Evolutionary conservation across 805 yeast genomes (phyloP).

Genomic region (Candida easanensis): DNA sequence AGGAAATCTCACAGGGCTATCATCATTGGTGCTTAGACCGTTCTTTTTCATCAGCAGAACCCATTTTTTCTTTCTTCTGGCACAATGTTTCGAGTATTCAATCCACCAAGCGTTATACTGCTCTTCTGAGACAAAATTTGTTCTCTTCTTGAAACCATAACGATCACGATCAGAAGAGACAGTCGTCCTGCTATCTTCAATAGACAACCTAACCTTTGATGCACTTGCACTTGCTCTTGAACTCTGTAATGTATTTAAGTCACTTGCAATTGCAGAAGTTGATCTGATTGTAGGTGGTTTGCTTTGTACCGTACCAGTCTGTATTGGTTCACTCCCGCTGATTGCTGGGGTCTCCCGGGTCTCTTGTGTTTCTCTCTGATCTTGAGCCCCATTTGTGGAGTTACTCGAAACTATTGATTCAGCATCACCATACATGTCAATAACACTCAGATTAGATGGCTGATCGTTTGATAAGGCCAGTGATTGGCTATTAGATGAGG

Average conservation of each 20-base stretch:
- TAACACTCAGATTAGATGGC: conserved; percentile 32
- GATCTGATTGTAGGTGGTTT: not conserved
- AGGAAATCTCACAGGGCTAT: conserved; percentile 66
- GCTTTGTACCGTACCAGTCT: not conserved
- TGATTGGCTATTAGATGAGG: not conserved
- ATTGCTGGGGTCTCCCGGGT: not conserved
- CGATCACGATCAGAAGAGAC: conserved; percentile 47
- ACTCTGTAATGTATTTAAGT: conserved; percentile 9
- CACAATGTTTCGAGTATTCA: conserved; percentile 59
- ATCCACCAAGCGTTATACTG: conserved; percentile 77
- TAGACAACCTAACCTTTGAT: conserved; percentile 13
- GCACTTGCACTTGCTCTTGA: conserved; percentile 9
- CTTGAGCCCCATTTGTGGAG: not conserved
- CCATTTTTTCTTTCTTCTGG: conserved; percentile 79
- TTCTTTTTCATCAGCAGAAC: conserved; percentile 55
- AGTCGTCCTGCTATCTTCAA: conserved; percentile 12
- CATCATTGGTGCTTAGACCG: conserved; percentile 53
- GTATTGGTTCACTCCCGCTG: no score
- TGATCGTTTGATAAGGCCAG: conserved; percentile 19
- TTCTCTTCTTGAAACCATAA: conserved; percentile 82
- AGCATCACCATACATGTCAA: conserved; percentile 35
- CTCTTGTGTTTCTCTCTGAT: not conserved
- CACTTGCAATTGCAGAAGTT: conserved; percentile 4
- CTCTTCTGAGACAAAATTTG: conserved; percentile 46
- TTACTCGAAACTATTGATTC: conserved; percentile 8